Conservation (phyloP, 2,329 filamentous ascomycete species). For the Alternaria gaisen region DNA sequence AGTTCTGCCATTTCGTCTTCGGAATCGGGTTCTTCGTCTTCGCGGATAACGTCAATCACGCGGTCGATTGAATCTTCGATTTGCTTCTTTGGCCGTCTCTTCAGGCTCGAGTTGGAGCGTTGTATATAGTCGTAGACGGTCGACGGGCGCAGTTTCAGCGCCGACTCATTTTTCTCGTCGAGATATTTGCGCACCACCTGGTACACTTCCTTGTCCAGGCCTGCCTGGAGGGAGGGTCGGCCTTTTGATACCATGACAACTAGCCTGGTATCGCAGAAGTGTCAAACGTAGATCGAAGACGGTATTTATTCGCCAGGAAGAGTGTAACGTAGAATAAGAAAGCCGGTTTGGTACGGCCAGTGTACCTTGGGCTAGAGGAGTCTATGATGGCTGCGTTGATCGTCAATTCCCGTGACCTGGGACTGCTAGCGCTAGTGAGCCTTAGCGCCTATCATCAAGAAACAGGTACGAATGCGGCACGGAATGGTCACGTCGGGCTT, state of each 20-base stretch:
- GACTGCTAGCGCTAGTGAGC: background rate
- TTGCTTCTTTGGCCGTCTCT: constrained; percentile 79
- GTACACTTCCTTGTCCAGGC: constrained; percentile 67
- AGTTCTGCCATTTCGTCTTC: constrained; percentile 62
- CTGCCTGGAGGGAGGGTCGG: constrained; percentile 47
- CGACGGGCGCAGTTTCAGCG: constrained; percentile 64
- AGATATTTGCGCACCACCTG: constrained; percentile 80
- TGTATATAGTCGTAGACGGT: constrained; percentile 82
- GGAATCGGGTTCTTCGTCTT: constrained; percentile 62
- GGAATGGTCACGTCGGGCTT: background rate
- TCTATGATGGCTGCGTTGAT: background rate
- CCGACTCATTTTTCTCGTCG: constrained; percentile 64
- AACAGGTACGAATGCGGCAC: background rate
- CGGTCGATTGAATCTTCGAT: constrained; percentile 87
- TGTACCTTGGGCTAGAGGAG: background rate
- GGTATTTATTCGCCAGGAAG: background rate
- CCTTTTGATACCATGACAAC: constrained; percentile 39
- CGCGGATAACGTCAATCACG: constrained; percentile 75
- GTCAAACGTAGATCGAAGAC: background rate
- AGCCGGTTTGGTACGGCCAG: background rate
- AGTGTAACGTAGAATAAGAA: background rate
- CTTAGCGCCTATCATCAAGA: background rate
- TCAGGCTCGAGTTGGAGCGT: constrained; percentile 84
- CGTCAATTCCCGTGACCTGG: background rate
- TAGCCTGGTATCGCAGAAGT: background rate